Evolutionary conservation across 2,329 filamentous ascomycete genomes (phyloP).

Genomic region (Alternaria angustiovoidea): DNA sequence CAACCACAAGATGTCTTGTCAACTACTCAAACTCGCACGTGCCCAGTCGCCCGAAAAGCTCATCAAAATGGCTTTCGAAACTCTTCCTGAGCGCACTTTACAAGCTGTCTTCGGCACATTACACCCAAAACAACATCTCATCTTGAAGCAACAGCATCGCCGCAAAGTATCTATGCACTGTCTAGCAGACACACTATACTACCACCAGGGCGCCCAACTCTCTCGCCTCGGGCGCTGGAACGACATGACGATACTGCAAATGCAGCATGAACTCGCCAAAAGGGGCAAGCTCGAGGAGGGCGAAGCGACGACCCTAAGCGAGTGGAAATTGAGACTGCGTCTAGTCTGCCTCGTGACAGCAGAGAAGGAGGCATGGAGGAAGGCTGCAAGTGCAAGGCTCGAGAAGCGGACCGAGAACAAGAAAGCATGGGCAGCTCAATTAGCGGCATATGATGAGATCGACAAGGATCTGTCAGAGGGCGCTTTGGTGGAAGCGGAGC

Average conservation of each 20-base stretch:
- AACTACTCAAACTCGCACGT: not conserved
- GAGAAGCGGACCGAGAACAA: not conserved
- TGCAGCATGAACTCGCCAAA: constrained; percentile 1
- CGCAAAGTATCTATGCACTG: not conserved
- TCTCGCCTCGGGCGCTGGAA: not conserved
- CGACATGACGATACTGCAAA: constrained; percentile 1
- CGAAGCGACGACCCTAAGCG: not conserved
- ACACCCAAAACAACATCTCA: not conserved
- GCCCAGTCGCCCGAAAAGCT: not conserved
- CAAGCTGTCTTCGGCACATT: not conserved
- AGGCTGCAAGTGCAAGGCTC: not conserved
- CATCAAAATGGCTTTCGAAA: not conserved
- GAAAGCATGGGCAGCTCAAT: not conserved
- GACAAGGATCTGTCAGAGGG: not conserved
- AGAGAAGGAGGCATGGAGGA: not conserved
- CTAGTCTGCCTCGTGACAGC: not conserved
- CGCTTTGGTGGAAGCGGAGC: no score
- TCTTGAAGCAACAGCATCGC: not conserved
- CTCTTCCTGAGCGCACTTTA: not conserved
- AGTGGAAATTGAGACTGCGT: not conserved
- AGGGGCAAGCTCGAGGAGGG: not conserved
- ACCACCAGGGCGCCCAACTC: not conserved
- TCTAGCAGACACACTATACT: constrained; percentile 5
- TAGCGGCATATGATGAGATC: not conserved
- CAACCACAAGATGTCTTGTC: not conserved